phyloP scores from a whole-genome alignment of 805 yeast genomes.

The Helenozyma baotianmanensis region DNA sequence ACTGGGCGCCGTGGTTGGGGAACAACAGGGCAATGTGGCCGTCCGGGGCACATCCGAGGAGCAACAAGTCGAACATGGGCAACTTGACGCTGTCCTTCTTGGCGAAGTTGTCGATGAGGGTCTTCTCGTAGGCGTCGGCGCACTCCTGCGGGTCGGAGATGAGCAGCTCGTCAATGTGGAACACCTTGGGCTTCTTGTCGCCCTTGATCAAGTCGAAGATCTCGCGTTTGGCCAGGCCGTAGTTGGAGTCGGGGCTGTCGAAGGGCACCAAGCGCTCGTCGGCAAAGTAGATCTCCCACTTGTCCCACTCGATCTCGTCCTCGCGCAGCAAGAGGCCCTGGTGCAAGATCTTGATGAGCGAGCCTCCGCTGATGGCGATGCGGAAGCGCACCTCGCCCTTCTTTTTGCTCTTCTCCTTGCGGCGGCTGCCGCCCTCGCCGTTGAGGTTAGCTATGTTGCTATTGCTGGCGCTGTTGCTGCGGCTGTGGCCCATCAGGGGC shows the following conservation, averaged over 20 bases:
- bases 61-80: conserved; percentile 87
- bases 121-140: conserved; percentile 89
- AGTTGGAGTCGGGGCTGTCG: conserved; percentile 76
- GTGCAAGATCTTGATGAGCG: conserved; percentile 76
- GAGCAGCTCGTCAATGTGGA: conserved; percentile 74
- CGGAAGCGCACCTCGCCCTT: conserved; percentile 70
- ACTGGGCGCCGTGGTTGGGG: conserved; percentile 79
- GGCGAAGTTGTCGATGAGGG: conserved; percentile 84
- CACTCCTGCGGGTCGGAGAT: conserved; percentile 83
- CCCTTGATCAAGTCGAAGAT: conserved; percentile 66
- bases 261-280: conserved; percentile 94
- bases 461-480: conserved; percentile 13
- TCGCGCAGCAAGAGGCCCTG: conserved; percentile 76
- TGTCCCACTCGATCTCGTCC: conserved; percentile 78
- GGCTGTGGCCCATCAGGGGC: conserved; percentile 8
- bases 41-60: conserved; percentile 97
- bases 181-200: conserved; percentile 62
- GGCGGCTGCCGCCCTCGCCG: conserved; percentile 11
- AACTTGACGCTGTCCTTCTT: conserved; percentile 93
- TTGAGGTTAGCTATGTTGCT: conserved; percentile 8
- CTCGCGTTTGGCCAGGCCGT: conserved; percentile 81
- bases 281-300: conserved; percentile 95
- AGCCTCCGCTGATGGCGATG: conserved; percentile 91
- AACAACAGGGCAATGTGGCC: conserved; percentile 97
- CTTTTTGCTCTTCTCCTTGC: conserved; percentile 39